Conservation (phyloP, 768 basidiomycete species). For the Pleurotus tuoliensis region DNA sequence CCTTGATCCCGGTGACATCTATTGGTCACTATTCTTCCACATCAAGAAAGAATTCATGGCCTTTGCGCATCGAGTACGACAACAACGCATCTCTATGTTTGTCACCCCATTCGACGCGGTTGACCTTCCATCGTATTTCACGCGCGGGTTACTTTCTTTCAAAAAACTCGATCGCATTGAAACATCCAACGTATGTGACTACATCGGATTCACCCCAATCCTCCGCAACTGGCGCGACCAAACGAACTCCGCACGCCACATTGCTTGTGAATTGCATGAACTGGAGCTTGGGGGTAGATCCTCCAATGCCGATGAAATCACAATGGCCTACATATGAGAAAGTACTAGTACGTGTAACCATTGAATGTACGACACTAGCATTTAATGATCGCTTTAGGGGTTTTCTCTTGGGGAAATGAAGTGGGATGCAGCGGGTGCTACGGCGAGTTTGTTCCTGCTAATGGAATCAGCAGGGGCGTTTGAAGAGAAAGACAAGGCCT, state of each 20-base stretch:
- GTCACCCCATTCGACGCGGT: constrained; percentile 30
- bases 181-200: constrained; percentile 23
- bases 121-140: constrained; percentile 25
- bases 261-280: constrained; percentile 26
- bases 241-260: constrained; percentile 21
- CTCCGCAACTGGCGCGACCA: constrained; percentile 26
- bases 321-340: constrained; percentile 13
- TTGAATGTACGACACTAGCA: neutral
- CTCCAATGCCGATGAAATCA: constrained; percentile 1
- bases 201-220: constrained; percentile 16
- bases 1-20: constrained; percentile 22
- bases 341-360: constrained; percentile 1
- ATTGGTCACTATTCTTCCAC: constrained; percentile 32
- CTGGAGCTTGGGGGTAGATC: constrained; percentile 17
- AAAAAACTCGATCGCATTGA: constrained; percentile 27
- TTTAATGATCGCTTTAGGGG: neutral
- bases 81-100: constrained; percentile 23
- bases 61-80: constrained; percentile 25
- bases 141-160: constrained; percentile 16
- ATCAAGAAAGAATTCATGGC: constrained; percentile 25
- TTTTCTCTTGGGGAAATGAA: constrained; percentile 9
- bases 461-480: constrained; percentile 17
- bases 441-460: constrained; percentile 14
- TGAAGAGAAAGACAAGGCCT: constrained; percentile 20
- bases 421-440: constrained; percentile 15